Evolutionary conservation across 2,329 filamentous ascomycete species (phyloP).

Genomic region (Fusarium sterilihyphosum): DNA sequence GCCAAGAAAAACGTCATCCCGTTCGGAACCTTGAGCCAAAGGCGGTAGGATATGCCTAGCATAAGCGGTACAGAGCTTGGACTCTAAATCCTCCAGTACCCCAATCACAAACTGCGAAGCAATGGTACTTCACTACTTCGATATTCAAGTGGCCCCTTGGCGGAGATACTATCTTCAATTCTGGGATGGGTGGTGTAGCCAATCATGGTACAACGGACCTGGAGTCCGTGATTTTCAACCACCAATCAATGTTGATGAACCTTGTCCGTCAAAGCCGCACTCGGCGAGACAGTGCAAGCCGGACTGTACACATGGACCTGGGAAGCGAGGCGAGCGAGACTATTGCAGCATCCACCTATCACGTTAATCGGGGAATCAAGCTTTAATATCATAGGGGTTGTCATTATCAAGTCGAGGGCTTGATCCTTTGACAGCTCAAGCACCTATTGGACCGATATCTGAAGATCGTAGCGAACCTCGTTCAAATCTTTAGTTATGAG

Average conservation of each 20-base stretch:
- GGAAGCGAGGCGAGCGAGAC: not conserved
- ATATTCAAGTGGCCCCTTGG: not conserved
- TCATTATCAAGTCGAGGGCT: not conserved
- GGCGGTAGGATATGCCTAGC: not conserved
- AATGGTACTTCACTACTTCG: not conserved
- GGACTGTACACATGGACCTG: not conserved
- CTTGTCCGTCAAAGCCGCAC: not conserved
- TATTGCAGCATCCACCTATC: not conserved
- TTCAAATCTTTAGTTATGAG: not conserved
- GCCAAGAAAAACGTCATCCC: conserved; percentile 8
- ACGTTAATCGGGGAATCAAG: not conserved
- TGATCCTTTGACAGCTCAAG: not conserved
- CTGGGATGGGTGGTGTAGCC: not conserved
- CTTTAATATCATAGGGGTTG: not conserved
- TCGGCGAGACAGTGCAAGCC: conserved; percentile 12
- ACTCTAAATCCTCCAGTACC: not conserved
- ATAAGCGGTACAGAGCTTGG: not conserved
- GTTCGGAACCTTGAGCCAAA: not conserved
- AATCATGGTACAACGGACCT: not conserved
- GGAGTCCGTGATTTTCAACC: not conserved
- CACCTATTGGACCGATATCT: not conserved
- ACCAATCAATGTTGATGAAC: not conserved
- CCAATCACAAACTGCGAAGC: not conserved
- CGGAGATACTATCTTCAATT: not conserved
- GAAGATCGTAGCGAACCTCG: not conserved